Base-by-base conservation (phyloP, 768 basidiomycete genomes). In the Lyophyllum atratum region DNA sequence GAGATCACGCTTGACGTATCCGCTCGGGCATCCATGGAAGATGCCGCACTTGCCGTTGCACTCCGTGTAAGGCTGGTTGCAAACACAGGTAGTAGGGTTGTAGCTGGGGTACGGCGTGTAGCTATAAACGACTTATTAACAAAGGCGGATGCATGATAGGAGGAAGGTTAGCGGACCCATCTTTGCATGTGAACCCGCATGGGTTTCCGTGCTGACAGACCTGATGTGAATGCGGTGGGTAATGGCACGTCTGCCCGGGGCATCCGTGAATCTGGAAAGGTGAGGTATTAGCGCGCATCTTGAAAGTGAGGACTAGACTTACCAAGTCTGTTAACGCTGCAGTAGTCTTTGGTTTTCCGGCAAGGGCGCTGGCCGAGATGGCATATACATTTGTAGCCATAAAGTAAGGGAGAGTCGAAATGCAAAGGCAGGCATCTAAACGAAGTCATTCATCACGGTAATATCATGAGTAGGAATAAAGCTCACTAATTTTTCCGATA, bases 1-100 rank as follows among this genome's bases (percentile, higher is more conserved):
- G 7, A 66, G 14, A 21, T 74, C 74, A 37, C 76, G 68, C 62
- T 75, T 76, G 59, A 59, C 61, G 19, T 68, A 59, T 24, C 65
- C 66, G 52, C 74, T 76, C 1, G 76, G 70, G 59, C 75, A 77
- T 4, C 61, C 69, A 1, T 63, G 60, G 64, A 59, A 71, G 29
- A 64, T 39, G 12, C 76, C 76, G 54, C 81, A 85, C 39, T 75
- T 65, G n/a, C 79, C 82, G 53, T 83, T 82, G 66, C 83, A 85
- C 49, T 76, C 71, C 2, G 62, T 73, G 52, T 67, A 67, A 1
- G 81, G 81, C 39, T 66, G 52, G 3, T 62, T 47, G 68, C 83
- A 84, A 21, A 74, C 66, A 61, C 82, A 83, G 14, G 68, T 54
- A 1, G 67, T 76, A 9, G 79, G 76, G 19, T 69, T 9, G 7